phyloP scores from a whole-genome alignment of 306 rosid genomes.

The Fragaria iinumae region DNA sequence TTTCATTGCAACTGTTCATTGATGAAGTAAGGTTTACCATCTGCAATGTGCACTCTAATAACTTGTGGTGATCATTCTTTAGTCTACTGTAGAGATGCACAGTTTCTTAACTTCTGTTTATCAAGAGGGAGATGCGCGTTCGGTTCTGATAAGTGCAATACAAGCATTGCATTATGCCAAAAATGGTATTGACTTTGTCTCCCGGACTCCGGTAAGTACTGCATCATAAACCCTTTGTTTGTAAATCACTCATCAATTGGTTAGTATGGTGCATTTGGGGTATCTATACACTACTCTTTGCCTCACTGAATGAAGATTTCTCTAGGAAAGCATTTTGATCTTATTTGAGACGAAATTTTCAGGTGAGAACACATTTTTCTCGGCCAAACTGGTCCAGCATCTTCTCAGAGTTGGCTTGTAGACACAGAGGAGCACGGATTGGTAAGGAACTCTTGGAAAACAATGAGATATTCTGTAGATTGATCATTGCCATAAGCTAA shows the following conservation, averaged over 20 bases:
- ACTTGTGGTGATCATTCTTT: slow-evolving; percentile 17
- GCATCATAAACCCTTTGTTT: not conserved
- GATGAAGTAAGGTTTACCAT: slow-evolving; percentile 14
- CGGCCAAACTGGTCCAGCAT: slow-evolving; percentile 74
- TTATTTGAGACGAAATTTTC: slow-evolving; percentile 22
- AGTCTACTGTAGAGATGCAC: slow-evolving; percentile 74
- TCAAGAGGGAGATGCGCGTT: slow-evolving; percentile 69
- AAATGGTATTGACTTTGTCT: slow-evolving; percentile 69
- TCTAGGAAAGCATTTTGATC: not conserved
- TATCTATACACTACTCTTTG: not conserved
- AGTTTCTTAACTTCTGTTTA: slow-evolving; percentile 75
- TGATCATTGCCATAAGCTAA: not conserved
- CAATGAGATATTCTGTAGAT: not conserved
- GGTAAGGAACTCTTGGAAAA: slow-evolving; percentile 45
- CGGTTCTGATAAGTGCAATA: slow-evolving; percentile 62
- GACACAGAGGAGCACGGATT: slow-evolving; percentile 64
- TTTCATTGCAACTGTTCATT: not conserved
- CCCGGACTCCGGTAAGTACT: slow-evolving; percentile 61
- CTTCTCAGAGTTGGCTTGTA: slow-evolving; percentile 66
- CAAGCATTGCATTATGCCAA: slow-evolving; percentile 66
- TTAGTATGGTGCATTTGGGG: not conserved
- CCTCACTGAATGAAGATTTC: not conserved
- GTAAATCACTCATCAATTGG: not conserved
- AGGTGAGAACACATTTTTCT: slow-evolving; percentile 77
- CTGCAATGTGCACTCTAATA: slow-evolving; percentile 13